phyloP scores from a whole-genome alignment of 495 filamentous ascomycete species.

The Lasiosphaeria miniovina region DNA sequence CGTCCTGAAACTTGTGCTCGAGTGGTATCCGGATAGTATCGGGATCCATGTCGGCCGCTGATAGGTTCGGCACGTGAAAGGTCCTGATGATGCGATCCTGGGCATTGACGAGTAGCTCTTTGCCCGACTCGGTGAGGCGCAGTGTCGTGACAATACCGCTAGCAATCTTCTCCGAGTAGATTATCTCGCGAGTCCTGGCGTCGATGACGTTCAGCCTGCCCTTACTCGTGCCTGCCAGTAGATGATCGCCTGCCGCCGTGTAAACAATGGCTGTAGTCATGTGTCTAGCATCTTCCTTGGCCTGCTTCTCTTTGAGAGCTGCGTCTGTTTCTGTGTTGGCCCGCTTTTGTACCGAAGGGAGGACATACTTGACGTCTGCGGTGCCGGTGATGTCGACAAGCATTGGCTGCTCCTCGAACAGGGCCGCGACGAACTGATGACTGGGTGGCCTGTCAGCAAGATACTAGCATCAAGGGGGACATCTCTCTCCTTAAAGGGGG shows the following conservation, averaged over 20 bases:
- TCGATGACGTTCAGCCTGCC: conserved; percentile 95
- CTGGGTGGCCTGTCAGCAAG: conserved; percentile 37
- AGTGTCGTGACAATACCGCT: conserved; percentile 85
- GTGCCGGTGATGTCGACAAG: conserved; percentile 74
- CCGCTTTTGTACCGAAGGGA: conserved; percentile 79
- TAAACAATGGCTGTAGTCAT: conserved; percentile 90
- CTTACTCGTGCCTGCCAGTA: conserved; percentile 88
- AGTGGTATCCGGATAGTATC: conserved; percentile 81
- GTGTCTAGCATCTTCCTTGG: conserved; percentile 87
- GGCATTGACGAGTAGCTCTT: conserved; percentile 82
- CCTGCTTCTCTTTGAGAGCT: conserved; percentile 72
- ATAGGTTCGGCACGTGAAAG: conserved; percentile 59
- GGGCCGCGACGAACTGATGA: conserved; percentile 75
- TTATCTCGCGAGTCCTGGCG: conserved; percentile 68
- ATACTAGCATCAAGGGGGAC: background rate
- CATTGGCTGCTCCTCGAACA: conserved; percentile 89
- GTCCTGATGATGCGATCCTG: conserved; percentile 91
- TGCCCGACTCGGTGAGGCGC: conserved; percentile 76
- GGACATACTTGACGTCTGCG: conserved; percentile 63
- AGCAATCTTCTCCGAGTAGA: conserved; percentile 83
- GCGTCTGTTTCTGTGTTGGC: conserved; percentile 61
- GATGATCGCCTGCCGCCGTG: conserved; percentile 76
- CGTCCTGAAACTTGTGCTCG: conserved; percentile 97
- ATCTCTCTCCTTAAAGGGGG: background rate
- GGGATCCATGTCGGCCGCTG: conserved; percentile 53